phyloP scores from a whole-genome alignment of 2,329 filamentous ascomycete genomes.

The Exophiala sp. region DNA sequence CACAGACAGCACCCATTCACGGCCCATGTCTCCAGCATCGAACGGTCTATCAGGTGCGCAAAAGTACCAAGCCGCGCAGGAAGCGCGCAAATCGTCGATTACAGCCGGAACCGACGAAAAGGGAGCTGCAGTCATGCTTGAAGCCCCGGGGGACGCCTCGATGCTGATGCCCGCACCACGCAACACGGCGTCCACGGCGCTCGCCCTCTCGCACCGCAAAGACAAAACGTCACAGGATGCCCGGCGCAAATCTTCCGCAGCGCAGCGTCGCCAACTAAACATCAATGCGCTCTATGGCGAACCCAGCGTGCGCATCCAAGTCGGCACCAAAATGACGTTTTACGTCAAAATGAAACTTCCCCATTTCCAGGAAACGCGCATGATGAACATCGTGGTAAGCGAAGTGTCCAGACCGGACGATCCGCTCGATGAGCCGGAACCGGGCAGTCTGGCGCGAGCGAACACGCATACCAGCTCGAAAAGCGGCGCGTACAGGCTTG shows the following conservation, averaged over 20 bases:
- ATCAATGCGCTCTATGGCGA: slow-evolving; percentile 28
- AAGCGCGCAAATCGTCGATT: slow-evolving; percentile 20
- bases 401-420: slow-evolving; percentile 28
- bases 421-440: slow-evolving; percentile 10
- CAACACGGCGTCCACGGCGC: slow-evolving; percentile 16
- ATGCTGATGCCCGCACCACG: slow-evolving; percentile 19
- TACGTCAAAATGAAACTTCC: slow-evolving; percentile 41
- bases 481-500: slow-evolving; percentile 28
- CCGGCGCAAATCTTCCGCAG: neutral
- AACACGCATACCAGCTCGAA: slow-evolving; percentile 25
- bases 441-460: slow-evolving; percentile 26
- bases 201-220: slow-evolving; percentile 14
- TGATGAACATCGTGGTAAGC: slow-evolving; percentile 22
- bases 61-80: slow-evolving; percentile 23
- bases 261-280: slow-evolving; percentile 13
- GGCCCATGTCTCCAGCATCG: slow-evolving; percentile 2
- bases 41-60: slow-evolving; percentile 17
- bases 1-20: neutral
- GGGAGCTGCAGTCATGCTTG: slow-evolving; percentile 16
- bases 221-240: neutral
- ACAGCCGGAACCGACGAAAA: slow-evolving; percentile 5
- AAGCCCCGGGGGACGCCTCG: slow-evolving; percentile 15
- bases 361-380: slow-evolving; percentile 19
- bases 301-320: slow-evolving; percentile 32
- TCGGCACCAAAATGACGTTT: slow-evolving; percentile 44